Evolutionary conservation across 169 alveolate genomes (phyloP).

Genomic region (Perkinsus marinus): DNA sequence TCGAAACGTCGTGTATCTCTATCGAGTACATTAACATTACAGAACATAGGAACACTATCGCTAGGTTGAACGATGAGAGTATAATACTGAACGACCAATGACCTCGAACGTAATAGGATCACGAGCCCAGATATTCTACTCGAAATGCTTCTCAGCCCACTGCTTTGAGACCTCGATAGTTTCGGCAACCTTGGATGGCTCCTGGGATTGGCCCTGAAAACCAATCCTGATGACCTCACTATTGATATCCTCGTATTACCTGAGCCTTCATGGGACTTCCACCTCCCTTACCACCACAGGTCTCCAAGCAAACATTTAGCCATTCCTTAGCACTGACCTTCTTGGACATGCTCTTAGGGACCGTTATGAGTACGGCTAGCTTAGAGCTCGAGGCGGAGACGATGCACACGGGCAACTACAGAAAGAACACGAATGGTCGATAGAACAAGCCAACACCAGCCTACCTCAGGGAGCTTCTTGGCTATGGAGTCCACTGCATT

Average conservation of each 20-base stretch:
- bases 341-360: slow-evolving; percentile 8
- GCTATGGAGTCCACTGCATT: neutral
- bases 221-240: neutral
- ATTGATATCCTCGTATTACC: neutral
- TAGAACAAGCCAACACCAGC: neutral
- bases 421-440: slow-evolving; percentile 7
- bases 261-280: slow-evolving; percentile 5
- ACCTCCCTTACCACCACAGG: slow-evolving; percentile 26
- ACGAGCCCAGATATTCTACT: neutral
- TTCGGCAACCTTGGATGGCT: neutral
- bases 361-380: slow-evolving; percentile 9
- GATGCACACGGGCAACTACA: slow-evolving; percentile 4
- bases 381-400: slow-evolving; percentile 12
- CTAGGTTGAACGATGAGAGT: no score
- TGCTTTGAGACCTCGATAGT: neutral
- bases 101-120: no score
- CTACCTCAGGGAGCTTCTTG: neutral
- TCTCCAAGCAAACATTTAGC: slow-evolving; percentile 16
- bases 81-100: no score
- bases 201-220: neutral
- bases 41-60: no score
- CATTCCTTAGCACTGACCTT: slow-evolving; percentile 6
- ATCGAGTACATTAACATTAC: neutral
- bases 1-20: neutral
- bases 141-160: neutral